Evolutionary conservation across 2,329 filamentous ascomycete genomes (phyloP).

Genomic region (Pseudogymnoascus sp.): DNA sequence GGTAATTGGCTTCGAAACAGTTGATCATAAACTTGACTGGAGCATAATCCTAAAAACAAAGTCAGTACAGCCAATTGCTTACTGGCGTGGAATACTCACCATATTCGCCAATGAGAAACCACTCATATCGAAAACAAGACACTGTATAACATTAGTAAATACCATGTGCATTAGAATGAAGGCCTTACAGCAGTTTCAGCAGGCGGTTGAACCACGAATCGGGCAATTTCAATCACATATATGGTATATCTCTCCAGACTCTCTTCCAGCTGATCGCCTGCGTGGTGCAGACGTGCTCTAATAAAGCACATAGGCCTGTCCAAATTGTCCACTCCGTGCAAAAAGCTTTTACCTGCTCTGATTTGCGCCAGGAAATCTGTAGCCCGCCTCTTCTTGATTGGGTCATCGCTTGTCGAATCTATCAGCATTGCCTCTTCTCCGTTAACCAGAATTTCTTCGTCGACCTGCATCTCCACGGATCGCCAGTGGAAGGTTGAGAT

Average conservation of each 20-base stretch:
- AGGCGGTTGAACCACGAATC: constrained; percentile 69
- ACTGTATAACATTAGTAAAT: constrained; percentile 42
- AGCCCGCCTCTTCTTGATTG: constrained; percentile 56
- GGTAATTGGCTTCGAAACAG: constrained; percentile 98
- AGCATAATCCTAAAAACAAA: constrained; percentile 62
- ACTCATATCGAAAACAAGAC: constrained; percentile 93
- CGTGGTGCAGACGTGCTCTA: constrained; percentile 70
- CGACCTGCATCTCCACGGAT: constrained; percentile 72
- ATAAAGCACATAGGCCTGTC: constrained; percentile 84
- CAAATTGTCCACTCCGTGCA: constrained; percentile 78
- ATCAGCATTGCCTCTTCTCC: constrained; percentile 63
- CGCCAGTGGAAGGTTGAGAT: constrained; percentile 93
- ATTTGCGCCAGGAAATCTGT: constrained; percentile 77
- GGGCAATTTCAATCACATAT: constrained; percentile 88
- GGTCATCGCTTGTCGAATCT: constrained; percentile 48
- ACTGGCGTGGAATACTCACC: constrained; percentile 40
- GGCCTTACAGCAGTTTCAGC: constrained; percentile 82
- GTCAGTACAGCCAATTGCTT: constrained; percentile 15
- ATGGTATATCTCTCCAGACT: constrained; percentile 85
- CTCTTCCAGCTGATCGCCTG: constrained; percentile 73
- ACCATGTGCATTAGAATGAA: not conserved
- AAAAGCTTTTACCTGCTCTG: constrained; percentile 83
- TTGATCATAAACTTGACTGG: constrained; percentile 99
- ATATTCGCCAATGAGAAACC: constrained; percentile 91
- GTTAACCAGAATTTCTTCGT: constrained; percentile 74